Conservation (phyloP, 257 asterid species). For the Nemophila menziesii region DNA sequence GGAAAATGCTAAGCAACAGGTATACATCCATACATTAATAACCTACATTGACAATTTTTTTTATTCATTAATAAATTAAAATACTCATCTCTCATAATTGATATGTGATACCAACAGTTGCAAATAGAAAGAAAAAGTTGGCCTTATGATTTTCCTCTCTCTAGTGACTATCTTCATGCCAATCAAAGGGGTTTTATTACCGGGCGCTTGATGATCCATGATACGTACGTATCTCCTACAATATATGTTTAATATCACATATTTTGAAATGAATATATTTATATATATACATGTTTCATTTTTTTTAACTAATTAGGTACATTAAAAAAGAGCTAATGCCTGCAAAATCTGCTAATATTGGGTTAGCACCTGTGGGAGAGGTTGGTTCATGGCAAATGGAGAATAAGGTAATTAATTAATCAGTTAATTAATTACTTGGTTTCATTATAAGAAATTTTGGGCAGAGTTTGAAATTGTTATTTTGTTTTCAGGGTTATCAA, state of each 20-base stretch:
- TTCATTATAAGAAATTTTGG: too few relatives aligned
- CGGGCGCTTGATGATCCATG: constrained; percentile 50
- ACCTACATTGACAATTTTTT: not conserved
- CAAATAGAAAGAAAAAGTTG: constrained; percentile 42
- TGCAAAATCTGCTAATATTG: constrained; percentile 48
- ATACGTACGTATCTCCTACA: constrained; percentile 17
- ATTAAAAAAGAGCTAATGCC: constrained; percentile 9
- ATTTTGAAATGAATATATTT: not conserved
- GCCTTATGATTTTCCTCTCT: constrained; percentile 70
- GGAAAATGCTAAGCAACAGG: constrained; percentile 73
- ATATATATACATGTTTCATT: not conserved
- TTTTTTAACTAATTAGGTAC: constrained; percentile 7
- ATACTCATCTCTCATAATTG: not conserved
- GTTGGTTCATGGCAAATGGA: constrained; percentile 70
- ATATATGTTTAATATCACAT: not conserved
- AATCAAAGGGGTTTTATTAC: constrained; percentile 41
- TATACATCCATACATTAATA: constrained; percentile 6
- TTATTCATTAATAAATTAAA: not conserved
- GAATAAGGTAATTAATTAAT: constrained; percentile 32
- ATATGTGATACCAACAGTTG: constrained; percentile 11
- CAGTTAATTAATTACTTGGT: too few relatives aligned
- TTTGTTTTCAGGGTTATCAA: constrained; percentile 46
- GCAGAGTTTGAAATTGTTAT: not conserved
- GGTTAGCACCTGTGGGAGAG: constrained; percentile 62
- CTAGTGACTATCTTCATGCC: constrained; percentile 35